phyloP scores from a whole-genome alignment of 2,329 filamentous ascomycete species.

The Colletotrichum sp. region DNA sequence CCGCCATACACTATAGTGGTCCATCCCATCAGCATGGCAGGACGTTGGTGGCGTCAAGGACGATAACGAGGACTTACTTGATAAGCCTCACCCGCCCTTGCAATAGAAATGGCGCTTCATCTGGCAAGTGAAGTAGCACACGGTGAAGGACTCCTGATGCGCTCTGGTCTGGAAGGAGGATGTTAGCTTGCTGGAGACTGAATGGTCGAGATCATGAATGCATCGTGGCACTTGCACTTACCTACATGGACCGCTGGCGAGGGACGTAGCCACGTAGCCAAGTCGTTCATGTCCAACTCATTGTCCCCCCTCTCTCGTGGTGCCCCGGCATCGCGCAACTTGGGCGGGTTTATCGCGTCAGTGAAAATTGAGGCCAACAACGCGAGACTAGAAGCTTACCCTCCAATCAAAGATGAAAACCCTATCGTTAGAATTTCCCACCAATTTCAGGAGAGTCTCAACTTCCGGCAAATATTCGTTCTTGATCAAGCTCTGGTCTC shows the following conservation, averaged over 20 bases:
- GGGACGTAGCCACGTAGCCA: conserved; percentile 26
- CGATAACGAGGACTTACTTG: background rate
- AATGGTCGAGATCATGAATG: background rate
- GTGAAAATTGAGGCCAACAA: background rate
- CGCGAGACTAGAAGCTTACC: background rate
- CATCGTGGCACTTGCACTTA: background rate
- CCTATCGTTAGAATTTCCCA: background rate
- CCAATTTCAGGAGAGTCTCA: background rate
- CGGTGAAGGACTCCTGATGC: background rate
- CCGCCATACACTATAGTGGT: background rate
- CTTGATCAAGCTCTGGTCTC: background rate
- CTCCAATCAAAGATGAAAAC: background rate
- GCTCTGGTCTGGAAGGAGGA: background rate
- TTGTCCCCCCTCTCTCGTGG: background rate
- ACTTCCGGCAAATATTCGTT: background rate
- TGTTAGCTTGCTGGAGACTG: background rate
- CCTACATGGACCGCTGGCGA: conserved; percentile 19
- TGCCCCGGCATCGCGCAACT: background rate
- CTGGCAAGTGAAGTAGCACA: background rate
- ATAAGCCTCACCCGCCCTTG: background rate
- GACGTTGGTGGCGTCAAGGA: too few relatives aligned
- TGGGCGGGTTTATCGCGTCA: rapidly evolving
- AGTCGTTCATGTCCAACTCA: conserved; percentile 31
- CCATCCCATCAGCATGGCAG: too few relatives aligned
- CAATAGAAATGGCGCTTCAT: background rate